phyloP scores from a whole-genome alignment of 2,329 filamentous ascomycete genomes.

The Nemania bipapillata region DNA sequence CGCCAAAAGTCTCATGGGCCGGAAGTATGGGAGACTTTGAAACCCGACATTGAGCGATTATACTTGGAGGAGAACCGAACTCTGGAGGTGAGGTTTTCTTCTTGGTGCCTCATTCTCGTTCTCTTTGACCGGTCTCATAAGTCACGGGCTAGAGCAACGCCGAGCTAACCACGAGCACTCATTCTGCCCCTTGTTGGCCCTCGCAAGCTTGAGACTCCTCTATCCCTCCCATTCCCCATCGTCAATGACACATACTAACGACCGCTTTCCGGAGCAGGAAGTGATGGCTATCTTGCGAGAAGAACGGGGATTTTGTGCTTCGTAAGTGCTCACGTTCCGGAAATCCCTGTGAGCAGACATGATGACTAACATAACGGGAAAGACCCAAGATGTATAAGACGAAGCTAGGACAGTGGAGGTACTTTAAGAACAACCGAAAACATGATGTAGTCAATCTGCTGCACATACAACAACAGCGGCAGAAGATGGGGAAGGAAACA shows the following conservation, averaged over 20 bases:
- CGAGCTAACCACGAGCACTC: background rate
- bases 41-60: conserved; percentile 46
- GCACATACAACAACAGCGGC: conserved; percentile 43
- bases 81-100: conserved; percentile 43
- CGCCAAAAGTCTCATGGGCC: conserved; percentile 44
- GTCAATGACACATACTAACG: conserved; percentile 14
- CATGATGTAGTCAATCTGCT: conserved; percentile 48
- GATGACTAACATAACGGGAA: conserved; percentile 22
- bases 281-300: conserved; percentile 48
- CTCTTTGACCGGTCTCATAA: background rate
- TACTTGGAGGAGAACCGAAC: conserved; percentile 49
- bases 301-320: conserved; percentile 45
- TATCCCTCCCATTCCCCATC: background rate
- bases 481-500: conserved; percentile 48
- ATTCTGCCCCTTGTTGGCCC: background rate
- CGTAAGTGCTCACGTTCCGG: conserved; percentile 40
- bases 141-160: background rate
- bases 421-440: conserved; percentile 51
- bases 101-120: background rate
- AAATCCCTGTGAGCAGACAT: background rate
- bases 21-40: conserved; percentile 41
- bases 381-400: conserved; percentile 51
- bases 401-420: conserved; percentile 50
- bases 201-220: background rate
- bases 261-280: conserved; percentile 37